Base-by-base conservation (phyloP, 306 rosid species). In the Cucumis hystrix region DNA sequence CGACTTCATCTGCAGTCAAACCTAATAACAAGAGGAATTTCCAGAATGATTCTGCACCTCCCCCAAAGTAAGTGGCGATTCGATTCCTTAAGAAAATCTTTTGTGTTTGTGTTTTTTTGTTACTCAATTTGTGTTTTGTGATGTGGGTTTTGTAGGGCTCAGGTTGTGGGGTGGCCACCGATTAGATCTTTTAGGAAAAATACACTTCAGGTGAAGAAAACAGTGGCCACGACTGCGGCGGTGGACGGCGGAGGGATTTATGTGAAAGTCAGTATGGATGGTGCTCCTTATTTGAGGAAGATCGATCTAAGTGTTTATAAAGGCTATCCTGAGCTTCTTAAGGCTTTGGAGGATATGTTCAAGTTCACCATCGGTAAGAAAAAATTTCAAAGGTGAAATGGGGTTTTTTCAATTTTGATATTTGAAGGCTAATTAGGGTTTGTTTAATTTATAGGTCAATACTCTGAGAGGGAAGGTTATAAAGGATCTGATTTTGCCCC, bases 91-190 rank as follows among this genome's bases (percentile, higher is more conserved):
- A 33, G 37, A 60, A 57, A 57, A 57, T 57, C 67, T 61, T 5
- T 28, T 64, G 20, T 52, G 21, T 21, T 21, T 25, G 7, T 14
- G 16, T 65, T 17, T 65, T 65, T 37, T 37, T 37, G 14, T 11
- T n/a, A 18, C 37, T 68, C 10, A 43, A 41, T 68, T 68, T 43
- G 56, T 6, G 55, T n/a, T 40, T n/a, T 20, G n/a, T 23, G 75
- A 67, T 41, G 54, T 67, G 57, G 57, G 76, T 43, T 21, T 41
- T 86, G 37, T 85, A 94, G 98, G 82, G 85, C 95, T 66, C 93
- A 94, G 75, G 86, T 91, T 21, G 97, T 91, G 51, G 98, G 98
- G 40, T 94, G 98, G 98, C 97, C 98, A 58, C 98, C 98, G 81
- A 79, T 94, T 40, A 77, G 95, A 84, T 86, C 96, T 12, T 90